These are phyloP conservation scores for Candida coleopterorum DNA, from an alignment of 805 yeast species.

Conservation along the genomic window DNA sequence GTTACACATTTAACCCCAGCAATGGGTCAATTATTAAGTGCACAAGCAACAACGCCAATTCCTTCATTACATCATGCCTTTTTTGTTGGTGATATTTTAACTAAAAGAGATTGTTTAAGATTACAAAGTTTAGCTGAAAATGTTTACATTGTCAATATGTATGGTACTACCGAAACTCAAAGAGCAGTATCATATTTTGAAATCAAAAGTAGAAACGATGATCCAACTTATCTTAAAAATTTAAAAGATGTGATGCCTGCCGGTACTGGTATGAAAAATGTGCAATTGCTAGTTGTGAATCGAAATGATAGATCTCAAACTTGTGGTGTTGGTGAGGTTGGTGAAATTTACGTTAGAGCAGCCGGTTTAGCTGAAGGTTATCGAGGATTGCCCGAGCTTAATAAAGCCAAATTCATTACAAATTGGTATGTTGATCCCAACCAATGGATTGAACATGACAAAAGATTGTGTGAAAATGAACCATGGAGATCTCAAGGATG, in stretches of 20 bases:
- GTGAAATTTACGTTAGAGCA: conserved; percentile 97
- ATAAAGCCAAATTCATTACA: conserved; percentile 78
- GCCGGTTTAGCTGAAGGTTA: conserved; percentile 98
- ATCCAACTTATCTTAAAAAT: conserved; percentile 69
- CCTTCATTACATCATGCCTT: conserved; percentile 91
- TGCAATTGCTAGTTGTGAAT: conserved; percentile 90
- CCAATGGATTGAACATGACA: conserved; percentile 59
- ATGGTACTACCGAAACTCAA: conserved; percentile 99
- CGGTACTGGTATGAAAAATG: conserved; percentile 95
- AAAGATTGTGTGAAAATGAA: conserved; percentile 22
- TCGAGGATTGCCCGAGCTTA: conserved; percentile 84
- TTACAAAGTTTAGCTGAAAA: conserved; percentile 89
- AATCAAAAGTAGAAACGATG: conserved; percentile 66
- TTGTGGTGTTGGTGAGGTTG: conserved; percentile 98
- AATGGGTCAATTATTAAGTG: conserved; percentile 96
- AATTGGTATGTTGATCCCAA: conserved; percentile 82
- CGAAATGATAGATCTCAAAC: conserved; percentile 82
- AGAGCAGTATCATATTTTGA: conserved; percentile 95
- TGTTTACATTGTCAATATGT: conserved; percentile 91
- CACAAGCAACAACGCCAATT: conserved; percentile 87
- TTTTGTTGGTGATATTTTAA: conserved; percentile 95
- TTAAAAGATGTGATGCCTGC: conserved; percentile 98
- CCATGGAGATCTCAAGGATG: conserved; percentile 74
- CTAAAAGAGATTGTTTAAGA: conserved; percentile 94
- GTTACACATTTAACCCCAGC: conserved; percentile 99